Evolutionary conservation across 306 rosid genomes (phyloP).

Genomic region (Lathyrus aphaca): DNA sequence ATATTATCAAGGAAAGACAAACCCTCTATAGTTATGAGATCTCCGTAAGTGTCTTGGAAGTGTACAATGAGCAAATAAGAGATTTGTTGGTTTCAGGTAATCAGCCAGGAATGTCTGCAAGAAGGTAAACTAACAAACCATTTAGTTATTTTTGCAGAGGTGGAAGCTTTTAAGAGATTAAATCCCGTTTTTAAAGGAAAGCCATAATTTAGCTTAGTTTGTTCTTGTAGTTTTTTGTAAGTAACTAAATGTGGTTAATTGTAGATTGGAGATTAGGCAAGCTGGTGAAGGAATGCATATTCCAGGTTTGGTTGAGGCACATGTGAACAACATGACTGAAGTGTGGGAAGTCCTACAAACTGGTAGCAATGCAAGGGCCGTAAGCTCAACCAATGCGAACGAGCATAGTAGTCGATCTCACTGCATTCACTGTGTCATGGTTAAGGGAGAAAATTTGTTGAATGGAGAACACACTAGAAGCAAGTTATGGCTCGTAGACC

Average conservation of each 20-base stretch:
- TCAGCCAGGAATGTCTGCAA: slow-evolving; percentile 65
- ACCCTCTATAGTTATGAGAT: slow-evolving; percentile 61
- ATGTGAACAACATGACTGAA: slow-evolving; percentile 78
- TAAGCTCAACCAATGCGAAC: slow-evolving; percentile 86
- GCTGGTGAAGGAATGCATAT: slow-evolving; percentile 88
- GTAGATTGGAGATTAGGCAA: slow-evolving; percentile 88
- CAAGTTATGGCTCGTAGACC: slow-evolving; percentile 95
- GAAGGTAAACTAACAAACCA: slow-evolving; percentile 55
- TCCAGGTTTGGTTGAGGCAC: slow-evolving; percentile 92
- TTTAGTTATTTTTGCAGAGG: slow-evolving; percentile 6
- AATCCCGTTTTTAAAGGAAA: background rate
- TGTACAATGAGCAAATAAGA: slow-evolving; percentile 94
- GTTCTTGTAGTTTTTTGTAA: slow-evolving; percentile 23
- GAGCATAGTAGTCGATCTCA: slow-evolving; percentile 97
- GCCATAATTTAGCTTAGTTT: background rate
- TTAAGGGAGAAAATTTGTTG: slow-evolving; percentile 91
- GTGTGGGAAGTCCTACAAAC: slow-evolving; percentile 97
- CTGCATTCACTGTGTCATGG: slow-evolving; percentile 98
- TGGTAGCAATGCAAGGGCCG: slow-evolving; percentile 97
- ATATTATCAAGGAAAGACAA: slow-evolving; percentile 62
- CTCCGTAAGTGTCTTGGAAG: slow-evolving; percentile 92
- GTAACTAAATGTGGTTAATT: slow-evolving; percentile 29
- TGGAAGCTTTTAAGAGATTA: background rate
- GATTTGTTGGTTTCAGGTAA: slow-evolving; percentile 80
- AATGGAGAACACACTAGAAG: slow-evolving; percentile 89